Conservation (phyloP, 2,329 filamentous ascomycete genomes). For the Exophiala sp. region DNA sequence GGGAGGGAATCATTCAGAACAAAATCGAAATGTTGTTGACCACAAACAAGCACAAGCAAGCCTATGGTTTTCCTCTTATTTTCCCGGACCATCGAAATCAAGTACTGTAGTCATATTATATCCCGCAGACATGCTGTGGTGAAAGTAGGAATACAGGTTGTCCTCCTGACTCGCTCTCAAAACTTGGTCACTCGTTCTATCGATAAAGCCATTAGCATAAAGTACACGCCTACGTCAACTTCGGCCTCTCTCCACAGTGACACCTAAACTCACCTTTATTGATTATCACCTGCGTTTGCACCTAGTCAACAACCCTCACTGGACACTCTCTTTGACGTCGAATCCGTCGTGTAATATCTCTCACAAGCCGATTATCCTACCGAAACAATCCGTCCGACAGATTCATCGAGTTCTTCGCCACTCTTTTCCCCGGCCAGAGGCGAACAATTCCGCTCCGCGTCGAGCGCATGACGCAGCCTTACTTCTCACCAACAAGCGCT, state of each 20-base stretch:
- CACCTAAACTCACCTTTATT: background rate
- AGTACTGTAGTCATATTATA: background rate
- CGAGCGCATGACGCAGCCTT: constrained; percentile 17
- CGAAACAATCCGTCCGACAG: background rate
- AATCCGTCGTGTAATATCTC: background rate
- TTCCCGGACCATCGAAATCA: too few relatives aligned
- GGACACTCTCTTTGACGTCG: background rate
- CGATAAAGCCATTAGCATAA: background rate
- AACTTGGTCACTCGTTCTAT: background rate
- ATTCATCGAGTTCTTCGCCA: background rate
- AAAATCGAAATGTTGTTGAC: background rate
- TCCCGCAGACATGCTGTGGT: background rate
- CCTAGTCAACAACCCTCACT: background rate
- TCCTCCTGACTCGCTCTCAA: background rate
- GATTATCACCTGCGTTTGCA: background rate
- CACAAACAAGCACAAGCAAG: too few relatives aligned
- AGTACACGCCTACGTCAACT: background rate
- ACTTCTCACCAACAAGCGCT: background rate
- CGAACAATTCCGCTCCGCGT: background rate
- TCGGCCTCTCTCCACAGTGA: background rate
- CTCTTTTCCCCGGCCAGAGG: background rate
- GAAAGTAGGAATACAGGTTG: background rate
- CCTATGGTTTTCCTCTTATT: too few relatives aligned
- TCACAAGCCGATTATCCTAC: background rate
- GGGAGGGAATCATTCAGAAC: background rate